A percentile compares a stretch with the other conserved stretches of the same genome.
phyloP scores from a whole-genome alignment of 225 moss, liverwort and hornwort genomes.

The Polytrichum commune region DNA sequence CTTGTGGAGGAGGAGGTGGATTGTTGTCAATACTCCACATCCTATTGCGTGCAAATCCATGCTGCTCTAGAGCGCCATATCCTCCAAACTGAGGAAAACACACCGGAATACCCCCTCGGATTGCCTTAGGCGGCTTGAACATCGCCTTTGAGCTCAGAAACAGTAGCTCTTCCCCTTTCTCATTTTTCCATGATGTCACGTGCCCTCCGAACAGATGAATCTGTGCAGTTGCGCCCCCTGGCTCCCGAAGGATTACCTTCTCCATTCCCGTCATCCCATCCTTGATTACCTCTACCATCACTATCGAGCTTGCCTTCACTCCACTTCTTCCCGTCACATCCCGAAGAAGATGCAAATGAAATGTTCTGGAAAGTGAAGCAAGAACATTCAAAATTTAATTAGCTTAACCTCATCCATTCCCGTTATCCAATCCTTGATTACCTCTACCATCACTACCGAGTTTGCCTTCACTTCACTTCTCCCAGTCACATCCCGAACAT shows the following conservation, averaged over 20 bases:
- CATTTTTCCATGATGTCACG: slow-evolving; percentile 93
- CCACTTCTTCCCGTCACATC: too few species aligned
- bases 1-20: slow-evolving; percentile 51
- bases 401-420: too few species aligned
- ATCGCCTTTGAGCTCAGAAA: slow-evolving; percentile 91
- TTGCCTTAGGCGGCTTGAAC: slow-evolving; percentile 93
- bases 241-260: slow-evolving; percentile 62
- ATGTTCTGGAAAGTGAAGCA: too few species aligned
- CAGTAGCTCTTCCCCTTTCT: slow-evolving; percentile 89
- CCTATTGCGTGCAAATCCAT: slow-evolving; percentile 93
- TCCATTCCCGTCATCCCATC: slow-evolving; percentile 66
- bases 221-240: slow-evolving; percentile 72
- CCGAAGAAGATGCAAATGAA: too few species aligned
- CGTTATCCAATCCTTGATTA: too few species aligned
- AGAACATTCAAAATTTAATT: too few species aligned
- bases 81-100: slow-evolving; percentile 92
- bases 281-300: slow-evolving; percentile 58
- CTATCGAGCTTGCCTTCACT: background rate
- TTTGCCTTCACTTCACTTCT: too few species aligned
- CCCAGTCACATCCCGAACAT: too few species aligned
- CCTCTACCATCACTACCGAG: too few species aligned
- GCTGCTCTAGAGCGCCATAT: slow-evolving; percentile 74
- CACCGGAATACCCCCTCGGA: slow-evolving; percentile 88
- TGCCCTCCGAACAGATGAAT: slow-evolving; percentile 86
- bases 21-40: slow-evolving; percentile 64